Percentiles rank a stretch among this genome's conserved stretches.
Conservation (phyloP, 306 rosid genomes). For the Delonix regia region DNA sequence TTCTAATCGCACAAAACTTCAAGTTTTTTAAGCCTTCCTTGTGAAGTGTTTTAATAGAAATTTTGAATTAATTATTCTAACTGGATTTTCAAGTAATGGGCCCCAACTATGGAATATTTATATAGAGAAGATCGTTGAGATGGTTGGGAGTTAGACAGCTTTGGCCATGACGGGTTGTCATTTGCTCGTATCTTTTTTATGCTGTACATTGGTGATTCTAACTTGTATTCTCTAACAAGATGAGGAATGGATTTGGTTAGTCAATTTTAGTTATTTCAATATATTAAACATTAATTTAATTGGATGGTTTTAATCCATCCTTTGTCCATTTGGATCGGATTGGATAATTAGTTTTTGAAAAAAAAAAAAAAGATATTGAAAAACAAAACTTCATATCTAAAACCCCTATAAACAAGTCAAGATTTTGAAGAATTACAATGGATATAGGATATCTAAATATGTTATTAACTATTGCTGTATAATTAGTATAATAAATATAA, state of each 20-base stretch:
- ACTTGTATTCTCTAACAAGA: background rate
- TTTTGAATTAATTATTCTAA: background rate
- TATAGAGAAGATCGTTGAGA: background rate
- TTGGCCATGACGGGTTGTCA: constrained; percentile 35
- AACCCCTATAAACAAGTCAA: too few species aligned
- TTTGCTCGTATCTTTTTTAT: background rate
- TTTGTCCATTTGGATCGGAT: too few species aligned
- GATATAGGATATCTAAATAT: too few species aligned
- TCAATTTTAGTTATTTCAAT: background rate
- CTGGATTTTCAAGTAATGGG: background rate
- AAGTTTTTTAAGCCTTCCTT: background rate
- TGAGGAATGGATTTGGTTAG: too few species aligned
- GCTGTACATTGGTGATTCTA: background rate
- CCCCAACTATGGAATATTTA: constrained; percentile 3
- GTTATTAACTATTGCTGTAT: too few species aligned
- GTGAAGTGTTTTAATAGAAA: too few species aligned
- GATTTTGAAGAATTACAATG: too few species aligned
- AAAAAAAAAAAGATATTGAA: too few species aligned
- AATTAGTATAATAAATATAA: too few species aligned
- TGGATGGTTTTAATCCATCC: too few species aligned
- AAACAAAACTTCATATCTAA: too few species aligned
- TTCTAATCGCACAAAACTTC: background rate
- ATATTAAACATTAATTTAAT: background rate
- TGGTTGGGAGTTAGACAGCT: background rate
- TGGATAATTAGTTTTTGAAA: too few species aligned